Conservation (phyloP, 1,284 basidiomycete species). For the Heterobasidion irregulare region DNA sequence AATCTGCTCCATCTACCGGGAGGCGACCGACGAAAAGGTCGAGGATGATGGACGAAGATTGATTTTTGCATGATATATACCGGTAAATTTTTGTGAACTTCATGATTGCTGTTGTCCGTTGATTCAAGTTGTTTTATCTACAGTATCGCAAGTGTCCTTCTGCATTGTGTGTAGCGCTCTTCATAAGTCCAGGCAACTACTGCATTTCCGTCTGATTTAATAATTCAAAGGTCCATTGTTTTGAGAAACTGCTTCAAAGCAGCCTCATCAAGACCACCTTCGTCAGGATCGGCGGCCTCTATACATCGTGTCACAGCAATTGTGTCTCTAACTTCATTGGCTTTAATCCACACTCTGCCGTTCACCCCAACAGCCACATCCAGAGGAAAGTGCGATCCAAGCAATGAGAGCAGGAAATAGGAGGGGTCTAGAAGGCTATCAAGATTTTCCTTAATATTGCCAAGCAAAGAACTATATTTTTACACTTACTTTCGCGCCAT, state of each 20-base stretch:
- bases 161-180: not conserved
- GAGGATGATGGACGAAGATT: slow-evolving; percentile 43
- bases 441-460: not conserved
- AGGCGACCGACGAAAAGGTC: slow-evolving; percentile 54
- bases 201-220: not conserved
- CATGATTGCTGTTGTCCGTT: too few relatives aligned
- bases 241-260: slow-evolving; percentile 44
- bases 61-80: not conserved
- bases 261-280: slow-evolving; percentile 42
- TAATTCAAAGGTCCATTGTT: slow-evolving; percentile 40
- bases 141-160: not conserved
- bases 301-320: slow-evolving; percentile 65
- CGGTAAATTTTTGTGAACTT: not conserved
- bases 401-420: slow-evolving; percentile 66
- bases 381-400: slow-evolving; percentile 68
- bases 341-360: slow-evolving; percentile 73
- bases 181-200: not conserved
- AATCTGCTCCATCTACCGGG: slow-evolving; percentile 41
- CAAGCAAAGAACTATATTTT: not conserved
- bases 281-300: slow-evolving; percentile 63
- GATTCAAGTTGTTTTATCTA: not conserved
- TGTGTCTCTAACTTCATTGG: slow-evolving; percentile 58
- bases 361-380: slow-evolving; percentile 78
- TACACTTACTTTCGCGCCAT: slow-evolving; percentile 70
- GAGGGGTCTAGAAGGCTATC: slow-evolving; percentile 63